Evolutionary conservation across 192 early-diverging fungal species (phyloP).

Genomic region (Rhizophagus clarus): DNA sequence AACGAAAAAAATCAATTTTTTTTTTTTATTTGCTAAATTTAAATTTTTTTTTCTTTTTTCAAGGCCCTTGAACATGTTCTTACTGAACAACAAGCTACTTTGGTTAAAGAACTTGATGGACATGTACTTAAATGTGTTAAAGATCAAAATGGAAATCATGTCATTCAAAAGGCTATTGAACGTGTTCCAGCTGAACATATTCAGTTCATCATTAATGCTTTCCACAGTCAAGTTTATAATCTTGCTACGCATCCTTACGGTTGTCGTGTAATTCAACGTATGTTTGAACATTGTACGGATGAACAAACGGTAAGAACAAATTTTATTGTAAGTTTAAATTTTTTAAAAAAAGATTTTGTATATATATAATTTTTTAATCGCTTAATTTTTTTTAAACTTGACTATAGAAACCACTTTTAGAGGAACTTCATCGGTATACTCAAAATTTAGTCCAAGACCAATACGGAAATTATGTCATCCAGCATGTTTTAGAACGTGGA

Average conservation of each 20-base stretch:
- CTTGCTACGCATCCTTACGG: conserved; percentile 98
- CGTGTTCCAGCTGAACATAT: conserved; percentile 91
- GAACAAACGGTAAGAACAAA: conserved; percentile 62
- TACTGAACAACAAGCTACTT: conserved; percentile 85
- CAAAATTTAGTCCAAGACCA: conserved; percentile 94
- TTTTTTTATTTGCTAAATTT: background rate
- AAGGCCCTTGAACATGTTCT: conserved; percentile 90
- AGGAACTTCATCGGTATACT: conserved; percentile 93
- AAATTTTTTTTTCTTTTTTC: conserved; percentile 14
- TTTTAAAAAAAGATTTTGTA: too few species aligned
- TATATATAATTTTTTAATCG: background rate
- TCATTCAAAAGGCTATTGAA: conserved; percentile 99
- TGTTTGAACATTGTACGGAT: conserved; percentile 99
- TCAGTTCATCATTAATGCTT: conserved; percentile 95
- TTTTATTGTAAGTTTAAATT: background rate
- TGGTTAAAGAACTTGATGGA: conserved; percentile 92
- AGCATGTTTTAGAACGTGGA: conserved; percentile 96
- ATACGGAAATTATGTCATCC: conserved; percentile 99
- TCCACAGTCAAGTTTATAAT: conserved; percentile 94
- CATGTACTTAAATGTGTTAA: conserved; percentile 98
- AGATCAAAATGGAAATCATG: conserved; percentile 99
- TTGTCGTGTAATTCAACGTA: conserved; percentile 97
- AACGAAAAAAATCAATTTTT: background rate
- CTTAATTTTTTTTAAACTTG: background rate
- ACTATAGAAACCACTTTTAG: conserved; percentile 75